Percentiles rank a stretch among this genome's conserved stretches.
phyloP scores from a whole-genome alignment of 2,329 filamentous ascomycete genomes.

The Phyllosticta paracitricarpa region DNA sequence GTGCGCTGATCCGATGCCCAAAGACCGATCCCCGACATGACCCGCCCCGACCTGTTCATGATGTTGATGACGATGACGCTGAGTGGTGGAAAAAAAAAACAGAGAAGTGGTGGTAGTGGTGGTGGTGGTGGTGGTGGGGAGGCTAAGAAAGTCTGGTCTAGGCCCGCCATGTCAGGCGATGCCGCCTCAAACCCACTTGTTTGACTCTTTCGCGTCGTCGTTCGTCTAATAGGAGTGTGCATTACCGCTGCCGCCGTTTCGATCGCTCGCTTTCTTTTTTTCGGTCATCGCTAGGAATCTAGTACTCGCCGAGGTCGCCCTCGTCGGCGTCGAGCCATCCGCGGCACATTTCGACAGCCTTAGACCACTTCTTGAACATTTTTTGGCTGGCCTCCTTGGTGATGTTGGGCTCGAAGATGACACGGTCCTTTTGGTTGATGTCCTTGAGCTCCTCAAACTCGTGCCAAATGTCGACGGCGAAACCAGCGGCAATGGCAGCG shows the following conservation, averaged over 20 bases:
- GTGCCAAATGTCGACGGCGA: constrained; percentile 71
- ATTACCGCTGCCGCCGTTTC: background rate
- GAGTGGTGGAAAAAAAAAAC: background rate
- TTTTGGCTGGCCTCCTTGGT: constrained; percentile 46
- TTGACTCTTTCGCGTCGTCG: too few relatives aligned
- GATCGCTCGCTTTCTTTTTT: background rate
- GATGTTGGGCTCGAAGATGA: constrained; percentile 59
- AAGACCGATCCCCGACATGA: background rate
- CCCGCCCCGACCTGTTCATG: background rate
- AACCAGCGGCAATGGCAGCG: constrained; percentile 80
- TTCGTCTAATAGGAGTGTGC: background rate
- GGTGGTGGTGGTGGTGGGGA: background rate
- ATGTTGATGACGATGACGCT: background rate
- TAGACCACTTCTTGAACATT: constrained; percentile 63
- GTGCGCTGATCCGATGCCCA: background rate
- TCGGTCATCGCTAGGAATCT: background rate
- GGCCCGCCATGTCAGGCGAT: background rate
- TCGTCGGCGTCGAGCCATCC: constrained; percentile 53
- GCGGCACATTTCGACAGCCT: constrained; percentile 68
- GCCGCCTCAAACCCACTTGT: background rate
- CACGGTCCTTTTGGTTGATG: constrained; percentile 61
- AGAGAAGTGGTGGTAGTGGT: background rate
- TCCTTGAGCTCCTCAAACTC: constrained; percentile 62
- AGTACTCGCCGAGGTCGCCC: constrained; percentile 3
- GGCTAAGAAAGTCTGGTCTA: background rate